Evolutionary conservation across 371 early-diverging fungal species (phyloP).

Genomic region (Lichtheimia corymbifera): DNA sequence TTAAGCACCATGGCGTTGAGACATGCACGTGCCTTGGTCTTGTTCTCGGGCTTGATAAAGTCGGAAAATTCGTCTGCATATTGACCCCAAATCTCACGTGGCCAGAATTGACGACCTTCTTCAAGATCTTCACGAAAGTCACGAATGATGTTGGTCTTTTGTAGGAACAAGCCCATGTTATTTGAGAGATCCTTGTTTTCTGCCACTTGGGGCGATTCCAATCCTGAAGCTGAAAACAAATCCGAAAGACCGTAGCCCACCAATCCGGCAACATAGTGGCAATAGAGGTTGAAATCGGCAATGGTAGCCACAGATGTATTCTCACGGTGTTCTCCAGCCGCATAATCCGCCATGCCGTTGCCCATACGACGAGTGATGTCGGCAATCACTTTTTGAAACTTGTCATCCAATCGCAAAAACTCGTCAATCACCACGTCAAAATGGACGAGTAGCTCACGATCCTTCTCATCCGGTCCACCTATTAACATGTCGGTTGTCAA

Average conservation of each 20-base stretch:
- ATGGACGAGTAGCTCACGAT: constrained; percentile 82
- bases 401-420: constrained; percentile 77
- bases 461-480: constrained; percentile 93
- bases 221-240: constrained; percentile 85
- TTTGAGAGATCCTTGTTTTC: constrained; percentile 60
- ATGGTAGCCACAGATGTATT: constrained; percentile 74
- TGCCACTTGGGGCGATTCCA: constrained; percentile 69
- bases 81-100: constrained; percentile 84
- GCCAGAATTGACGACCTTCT: constrained; percentile 94
- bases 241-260: constrained; percentile 93
- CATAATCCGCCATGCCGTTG: constrained; percentile 92
- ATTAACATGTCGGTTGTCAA: background rate
- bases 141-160: constrained; percentile 95
- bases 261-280: constrained; percentile 96
- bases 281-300: constrained; percentile 92
- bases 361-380: constrained; percentile 94
- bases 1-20: constrained; percentile 87
- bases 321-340: constrained; percentile 56
- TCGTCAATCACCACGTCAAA: constrained; percentile 90
- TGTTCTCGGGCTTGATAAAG: constrained; percentile 64
- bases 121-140: constrained; percentile 89
- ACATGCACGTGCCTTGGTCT: constrained; percentile 67
- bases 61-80: constrained; percentile 64
- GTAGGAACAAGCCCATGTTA: constrained; percentile 93
- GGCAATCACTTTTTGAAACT: constrained; percentile 83